Base-by-base conservation (phyloP, 1,284 basidiomycete species). In the Rhodotorula sp. region DNA sequence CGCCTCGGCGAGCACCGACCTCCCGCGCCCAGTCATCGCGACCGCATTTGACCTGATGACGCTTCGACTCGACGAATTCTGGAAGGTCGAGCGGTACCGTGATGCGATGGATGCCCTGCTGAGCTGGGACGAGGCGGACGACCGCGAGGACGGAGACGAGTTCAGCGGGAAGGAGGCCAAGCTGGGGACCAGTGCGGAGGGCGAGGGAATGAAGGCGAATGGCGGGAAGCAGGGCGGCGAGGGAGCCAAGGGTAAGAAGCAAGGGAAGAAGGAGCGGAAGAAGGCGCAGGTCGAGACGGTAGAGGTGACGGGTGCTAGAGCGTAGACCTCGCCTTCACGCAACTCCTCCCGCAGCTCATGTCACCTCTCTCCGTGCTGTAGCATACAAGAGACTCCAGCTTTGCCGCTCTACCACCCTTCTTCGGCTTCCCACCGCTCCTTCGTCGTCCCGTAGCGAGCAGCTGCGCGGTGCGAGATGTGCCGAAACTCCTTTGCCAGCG, bases 31-130 rank as follows among this genome's bases (percentile, higher is more conserved):
- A 34, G 81, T 82, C 21, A 84, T 94, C 8, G 90, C 88, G 0
- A 83, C 94, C 41, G 91, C 92, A 3, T 91, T 95, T 79, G 95
- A 97, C 80, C 86, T 91, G 74, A 86, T 89, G 72, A 86, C 87
- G 29, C 82, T 95, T 67, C 86, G 84, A 32, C 85, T 96, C 34
- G 87, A 87, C 2, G 87, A 91, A 66, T 88, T 96, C 84, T 90
- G 90, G 88, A 92, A 91, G 82, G 85, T 93, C 83, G 85, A 85
- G 44, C 81, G 85, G 65, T 95, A 93, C 80, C 82, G 89, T 67
- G 85, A 87, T 4, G 89, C 91, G 10, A 85, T 97, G 71, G 86
- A 90, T 77, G 83, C 87, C 73, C 85, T 88, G 74, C 88, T 91
- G 74, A 79, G 80, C 27, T 88, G 88, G 62, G 87, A 87, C 10